Conservation (phyloP, 1,284 basidiomycete genomes). For the Bjerkandera adusta region DNA sequence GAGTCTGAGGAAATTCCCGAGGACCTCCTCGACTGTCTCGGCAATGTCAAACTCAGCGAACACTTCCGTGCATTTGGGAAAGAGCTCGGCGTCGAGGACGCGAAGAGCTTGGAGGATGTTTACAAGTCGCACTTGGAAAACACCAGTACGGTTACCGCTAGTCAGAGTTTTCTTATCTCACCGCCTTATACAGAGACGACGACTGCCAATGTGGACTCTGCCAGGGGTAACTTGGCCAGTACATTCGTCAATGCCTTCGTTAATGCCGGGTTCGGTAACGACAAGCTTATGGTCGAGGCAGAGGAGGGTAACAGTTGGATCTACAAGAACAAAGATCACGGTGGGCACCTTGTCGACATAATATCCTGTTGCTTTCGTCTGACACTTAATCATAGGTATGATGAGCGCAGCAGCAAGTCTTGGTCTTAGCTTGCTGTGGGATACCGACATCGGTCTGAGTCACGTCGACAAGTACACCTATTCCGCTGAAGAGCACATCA, state of each 20-base stretch:
- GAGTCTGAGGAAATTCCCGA: constrained; percentile 72
- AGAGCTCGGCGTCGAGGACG: constrained; percentile 88
- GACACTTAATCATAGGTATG: constrained; percentile 80
- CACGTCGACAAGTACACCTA: constrained; percentile 99
- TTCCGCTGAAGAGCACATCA: constrained; percentile 95
- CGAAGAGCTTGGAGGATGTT: constrained; percentile 94
- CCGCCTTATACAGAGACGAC: constrained; percentile 46
- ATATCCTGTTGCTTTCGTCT: constrained; percentile 1
- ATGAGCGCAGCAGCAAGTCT: constrained; percentile 95
- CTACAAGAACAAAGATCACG: constrained; percentile 99
- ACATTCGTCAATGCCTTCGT: constrained; percentile 99
- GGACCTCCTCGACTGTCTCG: constrained; percentile 83
- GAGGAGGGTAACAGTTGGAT: constrained; percentile 98
- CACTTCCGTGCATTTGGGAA: constrained; percentile 94
- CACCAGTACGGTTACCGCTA: constrained; percentile 50
- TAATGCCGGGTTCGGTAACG: constrained; percentile 98
- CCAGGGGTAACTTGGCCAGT: constrained; percentile 91
- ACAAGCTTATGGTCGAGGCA: constrained; percentile 96
- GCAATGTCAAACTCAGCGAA: constrained; percentile 79
- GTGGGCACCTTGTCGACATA: constrained; percentile 37
- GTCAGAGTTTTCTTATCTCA: neutral
- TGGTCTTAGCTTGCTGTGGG: constrained; percentile 94
- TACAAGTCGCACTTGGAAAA: constrained; percentile 98
- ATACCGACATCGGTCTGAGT: constrained; percentile 91
- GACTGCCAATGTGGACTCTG: constrained; percentile 85